Percentiles rank a stretch among this genome's conserved stretches.
These are phyloP conservation scores for Epithele typhae DNA, from an alignment of 768 basidiomycete species.

Conservation along the genomic window DNA sequence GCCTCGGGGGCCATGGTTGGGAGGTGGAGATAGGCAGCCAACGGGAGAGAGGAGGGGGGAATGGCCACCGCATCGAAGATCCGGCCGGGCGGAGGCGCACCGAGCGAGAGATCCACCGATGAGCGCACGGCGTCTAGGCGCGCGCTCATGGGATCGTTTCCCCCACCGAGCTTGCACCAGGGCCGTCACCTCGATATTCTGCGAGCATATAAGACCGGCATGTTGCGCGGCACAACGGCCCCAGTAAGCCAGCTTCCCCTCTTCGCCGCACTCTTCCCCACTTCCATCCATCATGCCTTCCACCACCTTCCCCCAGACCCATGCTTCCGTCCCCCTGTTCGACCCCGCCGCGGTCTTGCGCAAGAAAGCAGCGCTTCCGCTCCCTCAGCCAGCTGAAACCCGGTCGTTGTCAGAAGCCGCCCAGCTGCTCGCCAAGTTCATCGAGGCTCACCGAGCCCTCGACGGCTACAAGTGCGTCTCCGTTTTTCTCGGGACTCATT, in stretches of 20 bases:
- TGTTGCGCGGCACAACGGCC: too few species aligned
- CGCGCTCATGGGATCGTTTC: slow-evolving; percentile 5
- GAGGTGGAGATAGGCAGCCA: background rate
- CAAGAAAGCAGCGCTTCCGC: slow-evolving; percentile 4
- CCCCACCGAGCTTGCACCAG: background rate
- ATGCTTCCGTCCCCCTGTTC: slow-evolving; percentile 5
- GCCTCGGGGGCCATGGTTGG: background rate
- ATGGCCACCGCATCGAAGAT: slow-evolving; percentile 9
- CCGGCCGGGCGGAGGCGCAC: slow-evolving; percentile 9
- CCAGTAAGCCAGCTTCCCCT: slow-evolving; percentile 1
- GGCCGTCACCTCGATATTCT: background rate
- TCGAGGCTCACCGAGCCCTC: slow-evolving; percentile 57
- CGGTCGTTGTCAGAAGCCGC: slow-evolving; percentile 3
- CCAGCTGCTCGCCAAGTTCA: slow-evolving; percentile 50
- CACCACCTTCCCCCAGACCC: slow-evolving; percentile 12
- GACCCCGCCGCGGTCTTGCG: slow-evolving; percentile 6
- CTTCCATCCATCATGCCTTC: slow-evolving; percentile 7
- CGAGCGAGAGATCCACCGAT: slow-evolving; percentile 2
- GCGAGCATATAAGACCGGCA: slow-evolving; percentile 10
- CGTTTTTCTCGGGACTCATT: too few species aligned
- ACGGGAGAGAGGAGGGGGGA: background rate
- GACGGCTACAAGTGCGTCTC: slow-evolving; percentile 51
- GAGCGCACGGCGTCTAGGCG: slow-evolving; percentile 9
- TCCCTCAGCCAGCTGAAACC: background rate
- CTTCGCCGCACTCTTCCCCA: slow-evolving; percentile 1